phyloP scores from a whole-genome alignment of 1,284 basidiomycete genomes.

The Cystobasidiaceae sp. region DNA sequence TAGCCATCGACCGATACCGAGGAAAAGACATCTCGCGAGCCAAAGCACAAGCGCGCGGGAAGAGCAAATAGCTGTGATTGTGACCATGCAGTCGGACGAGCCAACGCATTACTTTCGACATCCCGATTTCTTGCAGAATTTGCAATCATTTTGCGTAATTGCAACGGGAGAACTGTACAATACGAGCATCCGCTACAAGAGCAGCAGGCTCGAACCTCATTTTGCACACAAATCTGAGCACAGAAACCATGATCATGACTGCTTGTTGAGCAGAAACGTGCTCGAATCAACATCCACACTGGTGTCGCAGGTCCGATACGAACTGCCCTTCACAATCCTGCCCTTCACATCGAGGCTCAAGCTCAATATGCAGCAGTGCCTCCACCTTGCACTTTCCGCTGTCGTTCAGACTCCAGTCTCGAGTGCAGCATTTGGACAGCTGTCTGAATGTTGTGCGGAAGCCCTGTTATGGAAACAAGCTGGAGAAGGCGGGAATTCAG shows the following conservation, averaged over 20 bases:
- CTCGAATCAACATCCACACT: too few species aligned
- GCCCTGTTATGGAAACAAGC: constrained; percentile 88
- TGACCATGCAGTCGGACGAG: neutral
- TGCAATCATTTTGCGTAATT: neutral
- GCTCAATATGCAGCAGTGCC: neutral
- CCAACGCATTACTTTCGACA: too few species aligned
- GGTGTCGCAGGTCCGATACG: neutral
- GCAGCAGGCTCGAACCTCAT: neutral
- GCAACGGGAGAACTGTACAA: neutral
- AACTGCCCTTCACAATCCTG: neutral
- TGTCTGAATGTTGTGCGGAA: constrained; percentile 90
- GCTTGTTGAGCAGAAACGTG: neutral
- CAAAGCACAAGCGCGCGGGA: constrained; percentile 14
- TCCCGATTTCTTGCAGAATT: too few species aligned
- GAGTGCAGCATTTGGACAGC: constrained; percentile 91
- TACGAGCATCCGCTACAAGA: neutral
- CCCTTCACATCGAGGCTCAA: too few species aligned
- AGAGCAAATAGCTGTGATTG: neutral
- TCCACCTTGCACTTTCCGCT: constrained; percentile 1
- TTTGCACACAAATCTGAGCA: too few species aligned
- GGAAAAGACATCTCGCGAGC: constrained; percentile 1
- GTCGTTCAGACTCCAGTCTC: constrained; percentile 75
- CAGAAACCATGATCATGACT: too few species aligned
- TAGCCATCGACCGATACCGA: constrained; percentile 6
- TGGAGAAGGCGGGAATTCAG: constrained; percentile 1